Evolutionary conservation across 176 grass and related monocot genomes (phyloP), one percentile per base, ranked within the genome.

Genomic region (Tillandsia leiboldiana): DNA sequence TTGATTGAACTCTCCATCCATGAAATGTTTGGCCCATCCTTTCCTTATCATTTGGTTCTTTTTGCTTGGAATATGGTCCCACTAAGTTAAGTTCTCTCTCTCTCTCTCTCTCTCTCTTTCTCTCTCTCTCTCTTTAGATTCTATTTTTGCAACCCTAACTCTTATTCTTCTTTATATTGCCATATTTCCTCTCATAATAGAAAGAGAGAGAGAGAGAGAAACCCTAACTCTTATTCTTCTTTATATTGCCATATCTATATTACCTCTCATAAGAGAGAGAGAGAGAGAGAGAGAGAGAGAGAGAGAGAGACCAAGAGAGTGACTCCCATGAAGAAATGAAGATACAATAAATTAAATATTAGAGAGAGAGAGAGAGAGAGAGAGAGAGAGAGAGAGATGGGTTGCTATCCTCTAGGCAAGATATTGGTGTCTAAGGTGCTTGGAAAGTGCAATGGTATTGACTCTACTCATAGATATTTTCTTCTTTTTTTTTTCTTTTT

Each of bases 361-460:
- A 42, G 4, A 42, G 0, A 42, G 7, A 13, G 22, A 23, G 18
- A 26, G 74, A 15, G 0, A 62, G 73, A 11, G 51, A 22, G 11
- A 59, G 28, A 2, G 81, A 23, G 59, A 87, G 67, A 58, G 65
- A 82, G 26, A 68, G 71, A 78, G 66, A 97, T 99, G 94, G 94
- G 94, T 49, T 93, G 94, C 82, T 99, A 82, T 56, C 87, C 77
- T 53, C 22, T 99, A 14, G 82, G 62, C 50, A 87, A 86, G 79
- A 73, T 92, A 24, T 24, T 24, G 62, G 26, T 90, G 28, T 87
- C 69, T 0, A 93, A 71, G 70, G 86, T 63, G 67, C 75, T 99
- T 22, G 47, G 79, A 9, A 99, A 83, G 81, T 86, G 86, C 77
- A 83, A 81, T 49, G 84, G 94, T 90, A 83, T 1, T 42, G 85